phyloP scores from a whole-genome alignment of 345 rosid genomes.

The Linum tenue region DNA sequence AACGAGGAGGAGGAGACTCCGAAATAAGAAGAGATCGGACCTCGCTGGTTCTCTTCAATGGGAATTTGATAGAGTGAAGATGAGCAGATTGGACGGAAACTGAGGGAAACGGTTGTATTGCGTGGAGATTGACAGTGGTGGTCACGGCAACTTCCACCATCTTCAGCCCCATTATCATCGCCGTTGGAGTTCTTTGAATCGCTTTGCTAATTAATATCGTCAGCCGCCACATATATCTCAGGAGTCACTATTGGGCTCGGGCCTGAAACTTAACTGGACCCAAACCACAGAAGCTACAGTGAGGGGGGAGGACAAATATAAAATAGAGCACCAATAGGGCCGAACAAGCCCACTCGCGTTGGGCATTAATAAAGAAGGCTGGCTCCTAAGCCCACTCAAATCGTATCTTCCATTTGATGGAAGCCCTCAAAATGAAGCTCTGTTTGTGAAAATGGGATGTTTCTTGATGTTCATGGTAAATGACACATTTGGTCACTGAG shows the following conservation, averaged over 20 bases:
- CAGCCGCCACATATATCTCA: too few relatives aligned
- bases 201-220: not conserved
- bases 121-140: conserved; percentile 1
- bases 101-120: conserved; percentile 3
- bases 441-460: too few relatives aligned
- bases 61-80: not conserved
- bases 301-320: too few relatives aligned
- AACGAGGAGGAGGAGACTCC: not conserved
- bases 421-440: too few relatives aligned
- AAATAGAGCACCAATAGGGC: too few relatives aligned
- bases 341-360: too few relatives aligned
- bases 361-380: too few relatives aligned
- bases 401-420: too few relatives aligned
- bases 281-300: not conserved
- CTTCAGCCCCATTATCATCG: conserved; percentile 7
- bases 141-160: conserved; percentile 17
- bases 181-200: not conserved
- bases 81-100: conserved; percentile 8
- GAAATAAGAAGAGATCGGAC: not conserved
- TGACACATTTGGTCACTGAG: too few relatives aligned
- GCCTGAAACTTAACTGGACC: not conserved
- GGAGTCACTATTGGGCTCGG: not conserved
- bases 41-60: conserved; percentile 6
- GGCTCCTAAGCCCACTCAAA: too few relatives aligned
- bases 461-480: too few relatives aligned